These are phyloP conservation scores for Calonectria pauciramosa DNA, from an alignment of 2,329 filamentous ascomycete species.

Conservation along the genomic window DNA sequence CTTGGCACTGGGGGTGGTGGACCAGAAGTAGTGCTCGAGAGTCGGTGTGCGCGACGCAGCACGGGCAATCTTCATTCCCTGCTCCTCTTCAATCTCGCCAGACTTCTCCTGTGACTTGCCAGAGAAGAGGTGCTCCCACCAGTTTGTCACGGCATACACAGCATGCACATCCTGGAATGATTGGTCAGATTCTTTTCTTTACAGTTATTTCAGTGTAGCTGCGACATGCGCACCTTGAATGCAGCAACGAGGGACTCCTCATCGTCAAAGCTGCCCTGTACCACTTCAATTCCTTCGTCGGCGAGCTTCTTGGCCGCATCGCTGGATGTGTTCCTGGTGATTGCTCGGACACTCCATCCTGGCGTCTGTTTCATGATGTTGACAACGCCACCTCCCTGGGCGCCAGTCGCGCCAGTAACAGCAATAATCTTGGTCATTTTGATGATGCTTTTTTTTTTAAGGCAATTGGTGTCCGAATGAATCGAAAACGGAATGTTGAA, in stretches of 20 bases:
- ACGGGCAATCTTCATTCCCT: constrained; percentile 21
- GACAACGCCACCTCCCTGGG: constrained; percentile 20
- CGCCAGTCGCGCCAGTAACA: constrained; percentile 13
- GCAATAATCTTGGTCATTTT: constrained; percentile 22
- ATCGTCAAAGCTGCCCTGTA: constrained; percentile 20
- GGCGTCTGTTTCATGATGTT: constrained; percentile 17
- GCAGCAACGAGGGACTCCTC: constrained; percentile 15
- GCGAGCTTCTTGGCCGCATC: constrained; percentile 21
- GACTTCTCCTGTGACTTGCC: constrained; percentile 17
- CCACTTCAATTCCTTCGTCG: constrained; percentile 21
- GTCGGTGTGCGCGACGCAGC: constrained; percentile 17
- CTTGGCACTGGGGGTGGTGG: constrained; percentile 18
- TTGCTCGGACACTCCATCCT: constrained; percentile 16
- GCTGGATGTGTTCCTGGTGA: constrained; percentile 15
- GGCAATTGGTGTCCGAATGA: too few species aligned
- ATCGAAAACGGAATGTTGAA: too few species aligned
- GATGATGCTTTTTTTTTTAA: too few species aligned
- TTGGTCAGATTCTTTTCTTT: not conserved
- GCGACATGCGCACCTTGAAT: constrained; percentile 15
- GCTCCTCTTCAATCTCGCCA: constrained; percentile 17
- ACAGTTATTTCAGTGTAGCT: not conserved
- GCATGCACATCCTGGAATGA: constrained; percentile 4
- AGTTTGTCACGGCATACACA: constrained; percentile 20
- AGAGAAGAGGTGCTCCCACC: constrained; percentile 26
- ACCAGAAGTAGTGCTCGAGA: constrained; percentile 25